Percentiles rank a stretch among this genome's conserved stretches.
Conservation (phyloP, 306 rosid genomes). For the Ormosia semicastrata region DNA sequence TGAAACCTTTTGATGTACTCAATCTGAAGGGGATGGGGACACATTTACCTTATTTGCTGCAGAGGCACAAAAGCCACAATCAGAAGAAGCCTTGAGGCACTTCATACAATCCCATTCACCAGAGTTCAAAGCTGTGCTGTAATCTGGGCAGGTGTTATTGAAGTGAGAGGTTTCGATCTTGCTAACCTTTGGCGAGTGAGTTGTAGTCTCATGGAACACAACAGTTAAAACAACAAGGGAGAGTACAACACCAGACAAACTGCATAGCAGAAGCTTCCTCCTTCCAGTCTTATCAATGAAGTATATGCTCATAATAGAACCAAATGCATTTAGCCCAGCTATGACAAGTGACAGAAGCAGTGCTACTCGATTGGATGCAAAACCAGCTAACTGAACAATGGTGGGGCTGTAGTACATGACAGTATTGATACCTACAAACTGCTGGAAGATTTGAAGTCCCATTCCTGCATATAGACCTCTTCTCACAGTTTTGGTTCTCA, state of each 20-base stretch:
- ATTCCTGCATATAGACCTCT: conserved; percentile 59
- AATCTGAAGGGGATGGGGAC: neutral
- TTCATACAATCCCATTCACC: conserved; percentile 52
- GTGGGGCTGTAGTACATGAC: conserved; percentile 70
- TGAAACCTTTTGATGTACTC: neutral
- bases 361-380: conserved; percentile 53
- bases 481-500: conserved; percentile 53
- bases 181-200: conserved; percentile 52
- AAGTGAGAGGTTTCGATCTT: conserved; percentile 29
- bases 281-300: conserved; percentile 64
- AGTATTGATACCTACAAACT: conserved; percentile 63
- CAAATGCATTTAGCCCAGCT: conserved; percentile 56
- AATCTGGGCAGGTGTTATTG: conserved; percentile 50
- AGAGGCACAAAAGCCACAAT: conserved; percentile 65
- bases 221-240: conserved; percentile 56
- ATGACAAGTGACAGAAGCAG: conserved; percentile 54
- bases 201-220: conserved; percentile 46
- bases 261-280: conserved; percentile 44
- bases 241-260: conserved; percentile 49
- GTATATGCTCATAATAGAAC: conserved; percentile 59
- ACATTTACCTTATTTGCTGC: conserved; percentile 39
- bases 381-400: conserved; percentile 62
- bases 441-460: conserved; percentile 70
- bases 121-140: conserved; percentile 16
- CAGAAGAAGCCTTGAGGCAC: conserved; percentile 51